phyloP scores from a whole-genome alignment of 139 green algal species.

The Mychonastes homosphaera region DNA sequence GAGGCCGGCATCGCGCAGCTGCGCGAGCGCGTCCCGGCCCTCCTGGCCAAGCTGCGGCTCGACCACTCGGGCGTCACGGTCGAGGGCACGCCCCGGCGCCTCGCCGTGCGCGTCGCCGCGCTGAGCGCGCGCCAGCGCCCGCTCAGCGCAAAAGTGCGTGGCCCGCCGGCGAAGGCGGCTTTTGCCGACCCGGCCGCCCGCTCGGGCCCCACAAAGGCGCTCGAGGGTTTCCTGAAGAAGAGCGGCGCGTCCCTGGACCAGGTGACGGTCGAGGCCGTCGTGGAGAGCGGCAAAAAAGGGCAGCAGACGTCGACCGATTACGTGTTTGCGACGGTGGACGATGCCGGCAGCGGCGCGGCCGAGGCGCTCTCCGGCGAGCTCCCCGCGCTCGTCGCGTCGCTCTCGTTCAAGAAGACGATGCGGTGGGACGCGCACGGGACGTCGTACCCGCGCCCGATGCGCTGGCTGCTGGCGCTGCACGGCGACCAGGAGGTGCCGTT shows the following conservation, averaged over 20 bases:
- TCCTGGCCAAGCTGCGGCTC: slow-evolving; percentile 71
- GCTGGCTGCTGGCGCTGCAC: slow-evolving; percentile 92
- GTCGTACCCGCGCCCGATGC: slow-evolving; percentile 78
- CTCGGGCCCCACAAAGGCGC: slow-evolving; percentile 58
- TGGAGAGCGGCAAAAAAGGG: no score
- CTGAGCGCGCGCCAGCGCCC: slow-evolving; percentile 48
- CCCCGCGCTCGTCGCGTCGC: slow-evolving; percentile 43
- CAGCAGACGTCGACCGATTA: no score
- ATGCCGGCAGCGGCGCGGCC: slow-evolving; percentile 38
- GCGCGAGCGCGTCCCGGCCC: slow-evolving; percentile 42
- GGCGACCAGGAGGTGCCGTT: slow-evolving; percentile 53
- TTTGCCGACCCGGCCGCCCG: slow-evolving; percentile 25
- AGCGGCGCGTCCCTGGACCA: slow-evolving; percentile 47
- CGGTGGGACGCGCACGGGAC: slow-evolving; percentile 56
- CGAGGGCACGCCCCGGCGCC: slow-evolving; percentile 73
- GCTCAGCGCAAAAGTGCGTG: slow-evolving; percentile 46
- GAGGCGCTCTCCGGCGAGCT: slow-evolving; percentile 71
- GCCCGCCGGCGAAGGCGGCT: slow-evolving; percentile 73
- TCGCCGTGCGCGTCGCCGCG: slow-evolving; percentile 64
- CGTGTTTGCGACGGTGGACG: slow-evolving; percentile 60
- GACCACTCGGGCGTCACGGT: slow-evolving; percentile 54
- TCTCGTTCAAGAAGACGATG: slow-evolving; percentile 90
- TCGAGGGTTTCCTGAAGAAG: slow-evolving; percentile 89
- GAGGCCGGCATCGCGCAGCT: slow-evolving; percentile 65
- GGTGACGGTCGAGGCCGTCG: slow-evolving; percentile 52